These are phyloP conservation scores for Pseudevernia furfuracea DNA, from an alignment of 495 filamentous ascomycete genomes.

Conservation along the genomic window DNA sequence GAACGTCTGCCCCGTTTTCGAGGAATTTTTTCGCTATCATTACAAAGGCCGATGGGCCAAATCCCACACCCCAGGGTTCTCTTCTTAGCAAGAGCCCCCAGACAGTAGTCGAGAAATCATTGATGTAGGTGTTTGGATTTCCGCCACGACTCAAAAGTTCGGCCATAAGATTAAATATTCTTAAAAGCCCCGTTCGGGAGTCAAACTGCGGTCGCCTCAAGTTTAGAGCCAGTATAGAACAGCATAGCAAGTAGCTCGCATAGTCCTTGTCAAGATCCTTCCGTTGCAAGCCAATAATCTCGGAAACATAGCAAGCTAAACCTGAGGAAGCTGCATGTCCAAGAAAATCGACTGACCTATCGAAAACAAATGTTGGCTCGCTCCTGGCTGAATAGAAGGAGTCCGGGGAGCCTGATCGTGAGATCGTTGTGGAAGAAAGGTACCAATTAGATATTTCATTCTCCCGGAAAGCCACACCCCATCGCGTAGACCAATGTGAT, in stretches of 20 bases:
- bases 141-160: not conserved
- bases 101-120: not conserved
- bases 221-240: not conserved
- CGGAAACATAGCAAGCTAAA: not conserved
- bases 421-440: not conserved
- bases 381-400: not conserved
- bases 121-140: not conserved
- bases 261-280: not conserved
- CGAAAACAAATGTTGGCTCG: not conserved
- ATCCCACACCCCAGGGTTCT: too few relatives aligned
- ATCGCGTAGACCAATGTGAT: not conserved
- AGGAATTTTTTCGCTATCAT: too few relatives aligned
- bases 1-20: too few relatives aligned
- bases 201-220: too few relatives aligned
- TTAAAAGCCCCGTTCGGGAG: too few relatives aligned
- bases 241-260: not conserved
- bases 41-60: too few relatives aligned
- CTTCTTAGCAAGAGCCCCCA: too few relatives aligned
- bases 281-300: not conserved
- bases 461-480: too few relatives aligned
- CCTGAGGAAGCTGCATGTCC: not conserved
- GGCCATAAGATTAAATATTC: not conserved
- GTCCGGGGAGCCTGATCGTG: not conserved
- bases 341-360: not conserved
- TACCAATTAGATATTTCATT: too few relatives aligned